Percentiles rank a stretch among this genome's conserved stretches.
Conservation (phyloP, 2,329 filamentous ascomycete genomes). For the Cladosporium sp. region DNA sequence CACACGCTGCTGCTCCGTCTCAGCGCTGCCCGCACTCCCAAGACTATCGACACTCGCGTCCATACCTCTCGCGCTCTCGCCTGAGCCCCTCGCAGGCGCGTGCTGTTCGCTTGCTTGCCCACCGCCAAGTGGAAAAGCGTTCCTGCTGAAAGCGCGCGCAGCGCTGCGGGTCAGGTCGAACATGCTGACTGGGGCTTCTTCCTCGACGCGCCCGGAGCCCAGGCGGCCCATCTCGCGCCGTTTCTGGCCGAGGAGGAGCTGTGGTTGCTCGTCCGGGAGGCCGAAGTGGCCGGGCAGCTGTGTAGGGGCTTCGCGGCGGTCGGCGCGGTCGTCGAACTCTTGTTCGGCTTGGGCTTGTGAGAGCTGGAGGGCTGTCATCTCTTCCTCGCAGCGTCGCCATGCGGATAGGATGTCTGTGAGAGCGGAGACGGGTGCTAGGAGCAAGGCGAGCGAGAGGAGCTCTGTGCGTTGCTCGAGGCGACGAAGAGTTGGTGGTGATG, state of each 20-base stretch:
- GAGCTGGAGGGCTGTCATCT: conserved; percentile 67
- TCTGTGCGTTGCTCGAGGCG: conserved; percentile 81
- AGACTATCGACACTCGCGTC: conserved; percentile 31
- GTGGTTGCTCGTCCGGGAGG: conserved; percentile 38
- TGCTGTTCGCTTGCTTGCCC: conserved; percentile 25
- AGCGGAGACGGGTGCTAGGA: conserved; percentile 69
- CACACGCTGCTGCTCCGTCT: conserved; percentile 41
- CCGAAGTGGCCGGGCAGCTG: conserved; percentile 50
- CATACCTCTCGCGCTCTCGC: conserved; percentile 25
- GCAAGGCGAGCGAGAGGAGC: conserved; percentile 72
- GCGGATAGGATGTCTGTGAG: conserved; percentile 74
- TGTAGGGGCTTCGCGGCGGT: conserved; percentile 45
- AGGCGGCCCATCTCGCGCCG: conserved; percentile 42
- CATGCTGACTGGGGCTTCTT: conserved; percentile 55
- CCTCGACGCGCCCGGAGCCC: conserved; percentile 37
- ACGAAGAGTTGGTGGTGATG: conserved; percentile 61
- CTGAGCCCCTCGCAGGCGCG: conserved; percentile 26
- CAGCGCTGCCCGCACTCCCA: conserved; percentile 22
- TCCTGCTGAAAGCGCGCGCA: conserved; percentile 47
- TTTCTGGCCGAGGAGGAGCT: conserved; percentile 43
- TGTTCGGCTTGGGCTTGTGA: conserved; percentile 68
- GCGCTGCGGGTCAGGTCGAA: conserved; percentile 56
- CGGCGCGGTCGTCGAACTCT: conserved; percentile 69
- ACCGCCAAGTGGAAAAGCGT: conserved; percentile 16
- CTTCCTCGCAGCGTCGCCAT: conserved; percentile 77